Percentiles rank a stretch among this genome's conserved stretches.
These are phyloP conservation scores for Leucocoprinus leucothites DNA, from an alignment of 768 basidiomycete genomes.

Conservation along the genomic window DNA sequence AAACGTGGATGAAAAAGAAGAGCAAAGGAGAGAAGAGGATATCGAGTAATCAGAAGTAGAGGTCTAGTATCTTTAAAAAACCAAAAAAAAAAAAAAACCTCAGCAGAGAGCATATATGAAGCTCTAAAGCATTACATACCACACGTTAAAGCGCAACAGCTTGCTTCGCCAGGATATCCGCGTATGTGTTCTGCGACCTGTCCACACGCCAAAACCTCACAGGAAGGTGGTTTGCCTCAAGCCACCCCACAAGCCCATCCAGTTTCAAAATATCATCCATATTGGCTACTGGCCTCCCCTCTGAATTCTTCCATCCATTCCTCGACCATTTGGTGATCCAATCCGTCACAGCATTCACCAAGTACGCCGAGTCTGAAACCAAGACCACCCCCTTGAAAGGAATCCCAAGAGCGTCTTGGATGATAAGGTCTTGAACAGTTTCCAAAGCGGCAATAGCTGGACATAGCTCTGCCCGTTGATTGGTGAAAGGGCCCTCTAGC, in stretches of 20 bases:
- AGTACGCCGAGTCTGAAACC: slow-evolving; percentile 9
- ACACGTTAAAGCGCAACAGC: not conserved
- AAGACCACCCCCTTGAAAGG: not conserved
- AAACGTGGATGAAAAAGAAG: no score
- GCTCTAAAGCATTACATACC: not conserved
- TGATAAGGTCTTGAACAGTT: no score
- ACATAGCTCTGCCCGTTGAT: no score
- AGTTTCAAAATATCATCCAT: not conserved
- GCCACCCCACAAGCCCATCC: not conserved
- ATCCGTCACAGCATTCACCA: slow-evolving; percentile 8
- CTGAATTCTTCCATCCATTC: slow-evolving; percentile 8
- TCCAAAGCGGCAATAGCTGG: not conserved
- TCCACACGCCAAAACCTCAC: not conserved
- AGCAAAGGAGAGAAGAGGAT: no score
- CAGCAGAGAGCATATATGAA: no score
- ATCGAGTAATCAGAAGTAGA: no score
- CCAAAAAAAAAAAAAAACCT: no score
- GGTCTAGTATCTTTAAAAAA: no score
- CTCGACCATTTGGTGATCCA: slow-evolving; percentile 9
- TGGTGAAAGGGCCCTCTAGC: no score
- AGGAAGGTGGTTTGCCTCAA: not conserved
- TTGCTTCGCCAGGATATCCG: not conserved
- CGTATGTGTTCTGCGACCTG: not conserved
- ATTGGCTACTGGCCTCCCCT: slow-evolving; percentile 5
- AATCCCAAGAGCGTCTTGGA: no score